Base-by-base conservation (phyloP, 495 filamentous ascomycete species). In the Podospora pseudopauciseta region DNA sequence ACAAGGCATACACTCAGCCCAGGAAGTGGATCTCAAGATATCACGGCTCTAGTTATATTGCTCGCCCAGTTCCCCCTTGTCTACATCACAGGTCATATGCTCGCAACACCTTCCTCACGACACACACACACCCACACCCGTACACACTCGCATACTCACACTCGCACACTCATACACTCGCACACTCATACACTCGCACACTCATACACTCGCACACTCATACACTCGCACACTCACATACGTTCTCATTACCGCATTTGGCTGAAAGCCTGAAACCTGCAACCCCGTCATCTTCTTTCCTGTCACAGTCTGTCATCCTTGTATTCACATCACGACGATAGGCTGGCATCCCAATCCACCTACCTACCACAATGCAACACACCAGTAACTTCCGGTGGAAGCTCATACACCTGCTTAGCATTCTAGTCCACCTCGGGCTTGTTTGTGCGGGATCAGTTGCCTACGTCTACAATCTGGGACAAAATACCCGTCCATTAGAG, bases 371-470 rank as follows among this genome's bases (percentile, higher is more conserved):
- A 67, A 77, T 77, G 75, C 74, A 75, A n/a, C 61, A 67, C 60
- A 74, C 75, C 18, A 75, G 68, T n/a, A 63, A 77, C 62, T 73
- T 65, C 16, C 28, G 67, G 65, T 77, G 75, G 75, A 77, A 75
- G 65, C n/a, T 71, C 20, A 67, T 67, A 30, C 75, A 77, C 55
- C 30, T 72, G 19, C 70, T 70, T 16, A 68, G 65, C 58, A 75
- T 74, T n/a, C 66, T 75, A 11, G 67, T 64, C 18, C 73, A 77
- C 28, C 68, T 77, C 5, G 70, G 70, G 2, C 70, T 77, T 34
- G 55, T 70, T 13, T 68, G 68, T 27, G 70, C 67, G 4, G 70
- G 65, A 6, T 62, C 70, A 13, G 57, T 73, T 13, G 61, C 70
- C 28, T 74, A 70, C 27, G 30, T 73, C 23, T 74, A 74, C 65